phyloP scores from a whole-genome alignment of 192 early-diverging fungal species.

The Coemansia sp. region DNA sequence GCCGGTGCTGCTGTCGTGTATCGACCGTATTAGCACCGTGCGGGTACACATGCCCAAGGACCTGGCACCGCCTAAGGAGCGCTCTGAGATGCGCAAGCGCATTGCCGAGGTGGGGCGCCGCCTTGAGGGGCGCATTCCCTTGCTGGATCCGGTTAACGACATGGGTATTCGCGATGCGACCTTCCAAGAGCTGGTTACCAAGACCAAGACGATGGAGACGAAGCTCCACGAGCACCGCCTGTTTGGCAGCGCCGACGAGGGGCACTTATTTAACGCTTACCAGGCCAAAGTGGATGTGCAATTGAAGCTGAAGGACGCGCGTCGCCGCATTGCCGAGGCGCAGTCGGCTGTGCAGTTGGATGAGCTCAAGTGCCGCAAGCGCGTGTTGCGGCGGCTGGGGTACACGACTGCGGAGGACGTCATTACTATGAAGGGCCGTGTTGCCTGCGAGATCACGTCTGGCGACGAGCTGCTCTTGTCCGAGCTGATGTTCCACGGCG shows the following conservation, averaged over 20 bases:
- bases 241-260: constrained; percentile 55
- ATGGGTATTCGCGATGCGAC: constrained; percentile 80
- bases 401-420: constrained; percentile 81
- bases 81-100: constrained; percentile 61
- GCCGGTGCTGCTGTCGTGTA: constrained; percentile 69
- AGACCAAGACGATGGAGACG: constrained; percentile 70
- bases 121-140: constrained; percentile 74
- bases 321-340: constrained; percentile 72
- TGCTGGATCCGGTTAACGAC: constrained; percentile 85
- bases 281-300: constrained; percentile 61
- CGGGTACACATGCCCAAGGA: constrained; percentile 74
- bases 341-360: constrained; percentile 87
- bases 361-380: constrained; percentile 85
- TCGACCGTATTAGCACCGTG: constrained; percentile 73
- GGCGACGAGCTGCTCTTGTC: constrained; percentile 94
- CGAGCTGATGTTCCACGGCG: constrained; percentile 95
- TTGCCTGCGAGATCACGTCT: constrained; percentile 93
- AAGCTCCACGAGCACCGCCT: constrained; percentile 65
- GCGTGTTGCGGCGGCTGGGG: constrained; percentile 88
- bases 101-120: constrained; percentile 70
- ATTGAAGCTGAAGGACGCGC: constrained; percentile 63
- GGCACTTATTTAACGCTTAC: constrained; percentile 61
- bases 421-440: constrained; percentile 95
- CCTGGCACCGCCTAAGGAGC: constrained; percentile 56
- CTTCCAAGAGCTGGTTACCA: constrained; percentile 72